Evolutionary conservation across 352 stramenopile genomes (phyloP), one percentile per base, ranked within the genome.

Genomic region (Thalassiosira livingstoniorum): DNA sequence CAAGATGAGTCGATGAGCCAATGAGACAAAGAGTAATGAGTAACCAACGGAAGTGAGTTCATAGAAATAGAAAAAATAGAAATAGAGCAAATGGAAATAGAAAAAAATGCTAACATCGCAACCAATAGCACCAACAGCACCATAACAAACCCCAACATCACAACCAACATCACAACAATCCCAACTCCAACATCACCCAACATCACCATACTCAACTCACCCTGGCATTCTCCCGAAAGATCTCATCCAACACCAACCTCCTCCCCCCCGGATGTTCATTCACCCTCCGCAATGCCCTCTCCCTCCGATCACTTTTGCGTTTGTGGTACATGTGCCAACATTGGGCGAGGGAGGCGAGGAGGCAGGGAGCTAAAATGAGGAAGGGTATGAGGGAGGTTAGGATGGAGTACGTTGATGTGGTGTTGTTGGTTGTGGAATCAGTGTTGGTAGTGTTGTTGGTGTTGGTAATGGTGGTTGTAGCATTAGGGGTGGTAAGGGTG

Each of bases 221-320:
- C 67, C 67, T 55, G 66, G 43, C 25, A 62, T 77, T 68, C 37
- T 75, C 43, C 55, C 70, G 71, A 31, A 82, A 76, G 5, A 82
- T 61, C 31, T 76, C 47, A 60, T 69, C 65, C 13, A 82, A 43
- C 31, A 82, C 57, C 29, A 82, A 53, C 37, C 58, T 66, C 32
- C 75, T 55, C 15, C 42, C 63, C 11, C 43, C 55, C 0, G 75
- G 75, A 65, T 82, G 72, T 21, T 42, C 55, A 51, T 57, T 82
- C 2, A 82, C 75, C 23, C 35, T 66, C 35, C 25, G 15, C 37
- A 82, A 39, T 29, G 37, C 21, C 42, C 34, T 58, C 61, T 82
- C 75, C 1, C 51, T 51, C 45, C 75, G 34, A 32, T 63, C 32
- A 21, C 11, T 5, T 37, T 23, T 23, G 21, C 67, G 35, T 21